Evolutionary conservation across 2,329 filamentous ascomycete genomes (phyloP).

Genomic region (Colletotrichum abscissum): DNA sequence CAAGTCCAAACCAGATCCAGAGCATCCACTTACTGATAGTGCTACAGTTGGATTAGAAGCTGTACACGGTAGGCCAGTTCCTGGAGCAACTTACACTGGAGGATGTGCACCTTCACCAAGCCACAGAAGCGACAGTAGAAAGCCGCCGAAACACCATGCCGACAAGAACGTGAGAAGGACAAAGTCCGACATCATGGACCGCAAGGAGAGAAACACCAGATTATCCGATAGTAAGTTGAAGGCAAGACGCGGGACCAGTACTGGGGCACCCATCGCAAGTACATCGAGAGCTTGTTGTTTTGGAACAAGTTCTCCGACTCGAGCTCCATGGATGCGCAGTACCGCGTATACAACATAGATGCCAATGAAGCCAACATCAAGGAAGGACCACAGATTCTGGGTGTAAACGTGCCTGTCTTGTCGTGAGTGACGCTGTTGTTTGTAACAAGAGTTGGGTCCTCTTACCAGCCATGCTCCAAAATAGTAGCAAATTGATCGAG

Average conservation of each 20-base stretch:
- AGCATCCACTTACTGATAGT: constrained; percentile 92
- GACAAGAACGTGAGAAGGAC: constrained; percentile 80
- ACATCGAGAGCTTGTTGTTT: constrained; percentile 80
- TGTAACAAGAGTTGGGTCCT: constrained; percentile 34
- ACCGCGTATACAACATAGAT: constrained; percentile 78
- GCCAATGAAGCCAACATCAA: constrained; percentile 81
- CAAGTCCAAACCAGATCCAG: constrained; percentile 91
- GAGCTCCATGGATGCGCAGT: constrained; percentile 74
- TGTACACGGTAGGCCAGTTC: no score
- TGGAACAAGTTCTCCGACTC: constrained; percentile 56
- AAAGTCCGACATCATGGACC: constrained; percentile 89
- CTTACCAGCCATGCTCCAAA: constrained; percentile 75
- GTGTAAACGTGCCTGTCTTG: constrained; percentile 80
- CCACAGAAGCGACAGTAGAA: constrained; percentile 83
- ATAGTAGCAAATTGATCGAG: constrained; percentile 83
- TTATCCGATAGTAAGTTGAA: constrained; percentile 89
- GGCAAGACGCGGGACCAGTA: constrained; percentile 81
- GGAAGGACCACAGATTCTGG: constrained; percentile 89
- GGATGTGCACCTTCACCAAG: constrained; percentile 73
- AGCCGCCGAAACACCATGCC: constrained; percentile 86
- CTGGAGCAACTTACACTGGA: constrained; percentile 58
- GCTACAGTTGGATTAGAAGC: constrained; percentile 42
- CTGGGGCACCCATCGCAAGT: constrained; percentile 81
- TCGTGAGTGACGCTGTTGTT: neutral
- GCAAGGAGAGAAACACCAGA: constrained; percentile 82